Evolutionary conservation across 495 filamentous ascomycete species (phyloP).

Genomic region (Corynascus novoguineensis): DNA sequence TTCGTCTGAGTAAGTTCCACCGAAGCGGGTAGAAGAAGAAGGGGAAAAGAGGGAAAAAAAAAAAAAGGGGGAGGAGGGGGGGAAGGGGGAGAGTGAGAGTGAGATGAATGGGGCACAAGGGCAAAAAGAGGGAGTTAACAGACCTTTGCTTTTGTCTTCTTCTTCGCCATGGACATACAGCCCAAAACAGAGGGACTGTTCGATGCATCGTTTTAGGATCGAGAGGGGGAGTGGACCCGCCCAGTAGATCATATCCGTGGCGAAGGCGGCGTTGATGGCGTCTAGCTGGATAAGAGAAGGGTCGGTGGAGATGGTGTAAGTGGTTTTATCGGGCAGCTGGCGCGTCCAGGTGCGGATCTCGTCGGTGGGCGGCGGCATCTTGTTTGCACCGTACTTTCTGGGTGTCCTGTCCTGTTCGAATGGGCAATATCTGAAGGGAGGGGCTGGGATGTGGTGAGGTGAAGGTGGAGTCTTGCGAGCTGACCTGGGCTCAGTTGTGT

Average conservation of each 20-base stretch:
- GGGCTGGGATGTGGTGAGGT: too few species aligned
- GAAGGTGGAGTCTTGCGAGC: too few species aligned
- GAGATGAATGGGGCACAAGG: neutral
- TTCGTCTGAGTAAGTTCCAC: too few species aligned
- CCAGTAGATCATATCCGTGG: constrained; percentile 53
- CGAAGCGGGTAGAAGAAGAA: too few species aligned
- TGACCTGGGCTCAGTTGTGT: too few species aligned
- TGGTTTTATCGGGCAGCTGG: constrained; percentile 14
- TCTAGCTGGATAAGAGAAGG: constrained; percentile 42
- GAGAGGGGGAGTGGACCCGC: constrained; percentile 37
- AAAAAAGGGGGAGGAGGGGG: too few species aligned
- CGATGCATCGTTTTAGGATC: constrained; percentile 39
- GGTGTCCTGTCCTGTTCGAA: neutral
- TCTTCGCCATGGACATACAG: constrained; percentile 40
- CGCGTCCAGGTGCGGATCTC: constrained; percentile 17
- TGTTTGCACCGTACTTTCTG: neutral
- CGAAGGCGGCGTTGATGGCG: constrained; percentile 48
- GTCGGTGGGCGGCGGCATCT: constrained; percentile 3
- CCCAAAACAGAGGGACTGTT: constrained; percentile 52
- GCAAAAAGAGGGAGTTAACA: neutral
- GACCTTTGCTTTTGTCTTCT: constrained; percentile 21
- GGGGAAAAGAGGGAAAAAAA: too few species aligned
- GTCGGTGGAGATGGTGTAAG: constrained; percentile 49
- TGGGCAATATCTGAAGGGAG: too few species aligned
- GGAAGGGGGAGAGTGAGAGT: neutral